Conservation (phyloP, 306 rosid genomes). For the Prunus kanzakura region DNA sequence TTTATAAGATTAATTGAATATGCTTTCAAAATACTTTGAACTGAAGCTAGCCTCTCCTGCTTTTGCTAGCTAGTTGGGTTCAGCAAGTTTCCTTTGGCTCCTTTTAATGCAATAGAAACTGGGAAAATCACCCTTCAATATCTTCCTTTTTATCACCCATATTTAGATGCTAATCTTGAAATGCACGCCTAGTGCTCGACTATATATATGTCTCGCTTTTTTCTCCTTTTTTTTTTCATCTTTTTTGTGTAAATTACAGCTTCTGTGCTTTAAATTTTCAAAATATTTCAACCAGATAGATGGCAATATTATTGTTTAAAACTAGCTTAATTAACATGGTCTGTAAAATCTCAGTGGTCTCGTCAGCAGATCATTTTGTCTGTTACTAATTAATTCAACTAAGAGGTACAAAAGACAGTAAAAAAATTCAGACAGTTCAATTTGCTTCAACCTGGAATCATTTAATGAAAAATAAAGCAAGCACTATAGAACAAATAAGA, state of each 20-base stretch:
- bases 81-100: conserved; percentile 31
- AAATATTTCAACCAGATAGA: too few relatives aligned
- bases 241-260: too few relatives aligned
- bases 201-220: not conserved
- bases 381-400: not conserved
- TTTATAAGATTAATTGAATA: conserved; percentile 12
- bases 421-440: not conserved
- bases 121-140: conserved; percentile 21
- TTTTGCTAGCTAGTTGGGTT: not conserved
- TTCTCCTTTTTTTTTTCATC: not conserved
- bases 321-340: not conserved
- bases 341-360: not conserved
- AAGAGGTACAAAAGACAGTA: not conserved
- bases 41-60: conserved; percentile 10
- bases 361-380: not conserved
- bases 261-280: too few relatives aligned
- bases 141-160: not conserved
- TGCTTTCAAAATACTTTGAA: conserved; percentile 21
- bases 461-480: not conserved
- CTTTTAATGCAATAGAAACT: conserved; percentile 39
- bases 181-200: conserved; percentile 30
- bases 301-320: too few relatives aligned
- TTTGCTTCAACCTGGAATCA: not conserved
- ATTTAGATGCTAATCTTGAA: conserved; percentile 36
- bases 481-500: not conserved